These are phyloP conservation scores for Whalleya microplaca DNA, from an alignment of 2,329 filamentous ascomycete species.

Conservation along the genomic window DNA sequence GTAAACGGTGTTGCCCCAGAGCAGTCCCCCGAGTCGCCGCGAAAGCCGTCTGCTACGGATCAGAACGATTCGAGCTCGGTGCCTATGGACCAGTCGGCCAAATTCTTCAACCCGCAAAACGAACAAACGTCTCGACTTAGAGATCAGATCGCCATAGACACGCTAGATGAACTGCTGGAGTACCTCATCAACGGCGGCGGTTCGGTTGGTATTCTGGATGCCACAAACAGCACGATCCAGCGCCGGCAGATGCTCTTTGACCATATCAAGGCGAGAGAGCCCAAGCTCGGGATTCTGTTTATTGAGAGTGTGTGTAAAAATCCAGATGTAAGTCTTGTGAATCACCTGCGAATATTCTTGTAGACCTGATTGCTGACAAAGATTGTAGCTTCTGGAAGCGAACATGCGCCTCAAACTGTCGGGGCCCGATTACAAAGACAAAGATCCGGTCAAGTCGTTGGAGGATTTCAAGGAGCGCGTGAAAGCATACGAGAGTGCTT, in stretches of 20 bases:
- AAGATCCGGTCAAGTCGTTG: slow-evolving; percentile 83
- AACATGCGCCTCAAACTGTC: slow-evolving; percentile 98
- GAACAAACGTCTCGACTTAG: slow-evolving; percentile 78
- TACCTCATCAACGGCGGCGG: slow-evolving; percentile 84
- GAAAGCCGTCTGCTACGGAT: slow-evolving; percentile 42
- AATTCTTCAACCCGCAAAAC: slow-evolving; percentile 93
- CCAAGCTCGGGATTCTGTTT: slow-evolving; percentile 88
- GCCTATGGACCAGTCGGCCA: slow-evolving; percentile 82
- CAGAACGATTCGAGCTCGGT: slow-evolving; percentile 40
- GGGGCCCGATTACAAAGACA: slow-evolving; percentile 93
- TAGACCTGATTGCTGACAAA: slow-evolving; percentile 1
- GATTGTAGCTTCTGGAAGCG: slow-evolving; percentile 73
- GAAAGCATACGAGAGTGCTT: slow-evolving; percentile 90
- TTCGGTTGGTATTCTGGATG: slow-evolving; percentile 92
- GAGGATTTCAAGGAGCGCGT: slow-evolving; percentile 93
- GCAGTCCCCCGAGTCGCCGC: slow-evolving; percentile 34
- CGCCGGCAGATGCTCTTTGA: slow-evolving; percentile 83
- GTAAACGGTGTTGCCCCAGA: slow-evolving; percentile 54
- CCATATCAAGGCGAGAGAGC: slow-evolving; percentile 79
- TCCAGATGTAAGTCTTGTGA: slow-evolving; percentile 54
- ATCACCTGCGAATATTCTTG: background rate
- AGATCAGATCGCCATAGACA: slow-evolving; percentile 91
- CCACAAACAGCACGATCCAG: slow-evolving; percentile 92
- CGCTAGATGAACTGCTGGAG: slow-evolving; percentile 87
- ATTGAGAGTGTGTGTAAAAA: slow-evolving; percentile 94